Evolutionary conservation across 192 early-diverging fungal genomes (phyloP), one percentile per base, ranked within the genome.

Genomic region (Backusella psychrophila): DNA sequence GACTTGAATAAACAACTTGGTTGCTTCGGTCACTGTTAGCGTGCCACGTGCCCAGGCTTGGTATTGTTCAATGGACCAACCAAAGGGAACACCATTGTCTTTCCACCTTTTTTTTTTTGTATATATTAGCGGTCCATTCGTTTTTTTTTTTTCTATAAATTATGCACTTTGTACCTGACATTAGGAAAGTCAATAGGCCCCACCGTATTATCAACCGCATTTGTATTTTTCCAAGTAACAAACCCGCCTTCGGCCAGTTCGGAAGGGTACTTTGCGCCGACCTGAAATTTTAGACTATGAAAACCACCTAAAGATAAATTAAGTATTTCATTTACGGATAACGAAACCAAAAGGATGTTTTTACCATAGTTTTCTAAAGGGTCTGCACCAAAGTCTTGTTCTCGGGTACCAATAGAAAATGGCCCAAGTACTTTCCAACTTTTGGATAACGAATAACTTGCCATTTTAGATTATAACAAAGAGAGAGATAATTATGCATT

Each of bases 281-380:
- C 41, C 1, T 85, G 86, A 75, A 84, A 94, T 11, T 79, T 46
- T 4, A 94, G 76, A n/a, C 76, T 74, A 63, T 82, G 76, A 46
- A 93, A 91, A 1, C 93, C 93, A 63, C 92, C 92, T 92, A 69
- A 73, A 46, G 23, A 53, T 4, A 38, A 8, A 3, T 21, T 44
- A 70, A 39, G 6, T 33, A 33, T 3, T 33, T 33, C 33, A 33
- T 33, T 3, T 33, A 3, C 33, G 9, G 15, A 33, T 66, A 36
- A 4, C 4, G 33, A 33, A 33, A 3, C 33, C n/a, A 15, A 31
- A 66, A 49, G 29, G 29, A 14, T 23, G 29, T 14, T 42, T 36
- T 42, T 85, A 90, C 93, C 93, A 78, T 90, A 94, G 9, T 90
- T 88, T 66, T 88, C 87, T 38, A 94, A 77, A 14, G 90, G 90